Conservation (phyloP, 352 stramenopile species). For the Hyaloperonospora brassicae region DNA sequence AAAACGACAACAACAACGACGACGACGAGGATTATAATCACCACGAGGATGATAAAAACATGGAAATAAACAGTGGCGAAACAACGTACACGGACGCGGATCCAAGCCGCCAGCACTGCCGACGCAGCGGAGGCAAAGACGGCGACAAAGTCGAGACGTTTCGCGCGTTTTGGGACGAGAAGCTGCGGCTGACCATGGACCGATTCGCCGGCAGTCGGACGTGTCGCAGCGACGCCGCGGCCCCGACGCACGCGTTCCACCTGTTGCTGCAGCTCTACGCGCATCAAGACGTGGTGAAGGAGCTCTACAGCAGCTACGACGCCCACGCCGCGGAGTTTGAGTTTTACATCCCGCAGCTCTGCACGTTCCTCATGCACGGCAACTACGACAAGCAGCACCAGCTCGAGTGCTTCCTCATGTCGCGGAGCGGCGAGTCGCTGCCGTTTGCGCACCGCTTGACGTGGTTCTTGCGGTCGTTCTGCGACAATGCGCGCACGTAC, state of each 20-base stretch:
- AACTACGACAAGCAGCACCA: constrained; percentile 81
- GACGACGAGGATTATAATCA: too few species aligned
- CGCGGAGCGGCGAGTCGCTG: constrained; percentile 69
- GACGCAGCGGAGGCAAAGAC: not conserved
- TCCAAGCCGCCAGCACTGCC: too few species aligned
- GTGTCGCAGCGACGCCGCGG: constrained; percentile 5
- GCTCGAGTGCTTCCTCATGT: constrained; percentile 83
- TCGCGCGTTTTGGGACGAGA: constrained; percentile 74
- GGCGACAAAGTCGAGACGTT: constrained; percentile 60
- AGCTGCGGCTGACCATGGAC: constrained; percentile 56
- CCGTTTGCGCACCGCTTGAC: constrained; percentile 76
- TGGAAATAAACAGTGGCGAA: too few species aligned
- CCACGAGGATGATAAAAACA: too few species aligned
- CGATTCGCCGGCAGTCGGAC: constrained; percentile 29
- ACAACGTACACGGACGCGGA: too few species aligned
- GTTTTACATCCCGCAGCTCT: constrained; percentile 88
- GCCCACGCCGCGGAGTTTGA: constrained; percentile 61
- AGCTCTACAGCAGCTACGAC: constrained; percentile 68
- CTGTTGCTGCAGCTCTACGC: constrained; percentile 73
- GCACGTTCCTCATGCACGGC: constrained; percentile 77
- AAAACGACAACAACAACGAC: too few species aligned
- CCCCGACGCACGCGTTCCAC: constrained; percentile 49
- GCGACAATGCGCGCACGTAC: constrained; percentile 50
- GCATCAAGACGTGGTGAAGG: constrained; percentile 70
- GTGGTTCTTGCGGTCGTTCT: constrained; percentile 87